A percentile compares a stretch with the other conserved stretches of the same genome.
phyloP scores from a whole-genome alignment of 2,329 filamentous ascomycete species.

The Acrocalymma vagum region DNA sequence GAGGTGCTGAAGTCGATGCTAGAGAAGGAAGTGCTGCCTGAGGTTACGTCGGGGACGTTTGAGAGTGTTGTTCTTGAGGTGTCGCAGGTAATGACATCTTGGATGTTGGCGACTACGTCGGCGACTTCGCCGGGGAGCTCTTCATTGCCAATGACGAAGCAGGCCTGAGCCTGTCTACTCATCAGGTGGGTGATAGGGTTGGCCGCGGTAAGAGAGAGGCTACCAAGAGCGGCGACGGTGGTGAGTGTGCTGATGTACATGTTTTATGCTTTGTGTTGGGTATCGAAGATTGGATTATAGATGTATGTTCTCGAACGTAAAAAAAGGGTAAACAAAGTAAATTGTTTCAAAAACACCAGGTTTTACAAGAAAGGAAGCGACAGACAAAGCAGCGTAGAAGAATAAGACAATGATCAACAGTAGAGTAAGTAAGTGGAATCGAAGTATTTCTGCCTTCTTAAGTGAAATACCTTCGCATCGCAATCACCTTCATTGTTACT shows the following conservation, averaged over 20 bases:
- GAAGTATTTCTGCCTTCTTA: no score
- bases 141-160: slow-evolving; percentile 63
- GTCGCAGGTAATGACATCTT: slow-evolving; percentile 60
- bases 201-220: slow-evolving; percentile 18
- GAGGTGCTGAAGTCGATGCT: slow-evolving; percentile 65
- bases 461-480: no score
- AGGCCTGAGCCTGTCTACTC: slow-evolving; percentile 46
- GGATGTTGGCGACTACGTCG: slow-evolving; percentile 53
- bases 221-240: slow-evolving; percentile 19
- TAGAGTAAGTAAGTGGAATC: no score
- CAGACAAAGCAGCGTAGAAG: neutral
- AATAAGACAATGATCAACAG: no score
- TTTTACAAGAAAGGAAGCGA: slow-evolving; percentile 3
- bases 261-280: neutral
- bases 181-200: slow-evolving; percentile 17
- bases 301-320: no score
- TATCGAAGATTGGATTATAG: neutral
- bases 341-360: neutral
- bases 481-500: no score
- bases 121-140: slow-evolving; percentile 62
- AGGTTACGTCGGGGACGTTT: slow-evolving; percentile 65
- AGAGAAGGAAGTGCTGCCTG: slow-evolving; percentile 61
- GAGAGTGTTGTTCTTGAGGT: slow-evolving; percentile 57
- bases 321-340: no score
- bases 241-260: slow-evolving; percentile 27